phyloP scores from a whole-genome alignment of 2,329 filamentous ascomycete species.

The Thelonectria rubi region DNA sequence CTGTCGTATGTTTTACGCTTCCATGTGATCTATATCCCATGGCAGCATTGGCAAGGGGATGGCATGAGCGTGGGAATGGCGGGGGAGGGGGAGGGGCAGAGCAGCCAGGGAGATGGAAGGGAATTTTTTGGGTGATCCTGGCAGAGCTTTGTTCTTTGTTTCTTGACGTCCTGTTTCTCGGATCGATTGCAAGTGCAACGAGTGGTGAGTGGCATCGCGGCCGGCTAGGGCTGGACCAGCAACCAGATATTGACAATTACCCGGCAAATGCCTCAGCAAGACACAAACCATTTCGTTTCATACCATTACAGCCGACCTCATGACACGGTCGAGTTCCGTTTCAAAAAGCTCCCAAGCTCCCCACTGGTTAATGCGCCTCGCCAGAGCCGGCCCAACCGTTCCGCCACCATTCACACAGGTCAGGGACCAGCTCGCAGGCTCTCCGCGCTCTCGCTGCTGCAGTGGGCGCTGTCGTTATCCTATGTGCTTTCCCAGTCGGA shows the following conservation, averaged over 20 bases:
- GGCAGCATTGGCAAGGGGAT: conserved; percentile 15
- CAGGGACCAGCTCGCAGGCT: conserved; percentile 3
- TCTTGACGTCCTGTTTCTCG: not conserved
- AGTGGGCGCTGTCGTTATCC: not conserved
- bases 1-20: conserved; percentile 35
- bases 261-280: conserved; percentile 17
- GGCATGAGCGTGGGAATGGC: conserved; percentile 35
- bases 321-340: conserved; percentile 7
- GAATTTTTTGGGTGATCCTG: not conserved
- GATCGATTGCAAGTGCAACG: not conserved
- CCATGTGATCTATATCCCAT: conserved; percentile 38
- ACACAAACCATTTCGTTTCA: not conserved
- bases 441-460: not conserved
- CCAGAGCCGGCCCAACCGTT: not conserved
- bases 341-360: not conserved
- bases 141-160: conserved; percentile 6
- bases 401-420: conserved; percentile 8
- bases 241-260: conserved; percentile 2
- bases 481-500: conserved; percentile 10
- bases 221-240: not conserved
- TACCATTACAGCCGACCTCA: conserved; percentile 10
- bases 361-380: conserved; percentile 14
- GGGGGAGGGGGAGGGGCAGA: conserved; percentile 37
- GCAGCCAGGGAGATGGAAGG: not conserved
- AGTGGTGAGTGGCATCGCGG: not conserved